Evolutionary conservation across 345 rosid genomes (phyloP).

Genomic region (Raphanus sativus): DNA sequence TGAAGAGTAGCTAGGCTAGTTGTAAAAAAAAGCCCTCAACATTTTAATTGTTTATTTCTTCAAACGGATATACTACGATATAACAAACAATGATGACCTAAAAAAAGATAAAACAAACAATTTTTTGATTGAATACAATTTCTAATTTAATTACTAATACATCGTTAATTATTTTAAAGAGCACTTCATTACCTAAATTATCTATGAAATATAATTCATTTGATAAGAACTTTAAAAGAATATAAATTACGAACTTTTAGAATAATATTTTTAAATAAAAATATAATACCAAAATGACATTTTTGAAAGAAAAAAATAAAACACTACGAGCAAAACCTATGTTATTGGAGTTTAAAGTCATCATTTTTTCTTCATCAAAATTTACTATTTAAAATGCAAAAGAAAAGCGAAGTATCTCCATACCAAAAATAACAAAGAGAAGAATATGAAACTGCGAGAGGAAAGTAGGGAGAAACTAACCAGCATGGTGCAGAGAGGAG

Average conservation of each 20-base stretch:
- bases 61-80: not conserved
- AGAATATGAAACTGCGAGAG: not conserved
- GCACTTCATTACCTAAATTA: not conserved
- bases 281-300: not conserved
- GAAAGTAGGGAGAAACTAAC: slow-evolving; percentile 32
- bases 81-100: not conserved
- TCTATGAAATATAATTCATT: not conserved
- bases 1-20: not conserved
- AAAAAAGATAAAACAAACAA: not conserved
- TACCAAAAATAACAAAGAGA: not conserved
- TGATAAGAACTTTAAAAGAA: not conserved
- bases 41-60: not conserved
- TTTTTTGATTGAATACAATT: not conserved
- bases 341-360: not conserved
- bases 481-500: slow-evolving; percentile 71
- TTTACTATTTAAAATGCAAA: not conserved
- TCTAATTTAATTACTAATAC: not conserved
- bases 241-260: not conserved
- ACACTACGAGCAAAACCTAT: not conserved
- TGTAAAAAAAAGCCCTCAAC: not conserved
- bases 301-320: not conserved
- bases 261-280: not conserved
- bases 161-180: not conserved
- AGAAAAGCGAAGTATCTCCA: not conserved
- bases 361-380: not conserved